A percentile compares a stretch with the other conserved stretches of the same genome.
These are phyloP conservation scores for Podosphaera xanthii DNA, from an alignment of 2,329 filamentous ascomycete species.

Conservation along the genomic window DNA sequence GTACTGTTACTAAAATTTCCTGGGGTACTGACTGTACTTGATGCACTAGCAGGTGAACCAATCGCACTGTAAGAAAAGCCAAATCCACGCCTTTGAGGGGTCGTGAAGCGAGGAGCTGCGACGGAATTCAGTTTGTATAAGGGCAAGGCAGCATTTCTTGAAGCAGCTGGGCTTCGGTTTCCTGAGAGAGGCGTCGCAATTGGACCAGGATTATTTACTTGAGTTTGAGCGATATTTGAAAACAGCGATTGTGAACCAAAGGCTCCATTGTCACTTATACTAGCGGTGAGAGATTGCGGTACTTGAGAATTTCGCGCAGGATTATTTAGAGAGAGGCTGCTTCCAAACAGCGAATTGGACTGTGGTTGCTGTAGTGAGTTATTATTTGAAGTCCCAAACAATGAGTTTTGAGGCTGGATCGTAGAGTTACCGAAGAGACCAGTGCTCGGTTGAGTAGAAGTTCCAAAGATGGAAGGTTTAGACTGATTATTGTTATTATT, in stretches of 20 bases:
- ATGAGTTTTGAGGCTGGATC: constrained; percentile 9
- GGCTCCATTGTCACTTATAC: constrained; percentile 61
- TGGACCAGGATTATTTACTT: constrained; percentile 51
- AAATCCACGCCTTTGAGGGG: constrained; percentile 67
- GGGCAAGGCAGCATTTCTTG: constrained; percentile 58
- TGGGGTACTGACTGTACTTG: constrained; percentile 45
- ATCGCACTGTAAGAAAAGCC: constrained; percentile 89
- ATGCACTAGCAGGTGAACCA: constrained; percentile 52
- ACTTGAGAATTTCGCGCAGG: constrained; percentile 28
- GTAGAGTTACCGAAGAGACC: constrained; percentile 28
- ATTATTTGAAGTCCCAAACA: constrained; percentile 15
- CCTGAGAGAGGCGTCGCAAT: constrained; percentile 73
- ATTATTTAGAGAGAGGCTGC: constrained; percentile 33
- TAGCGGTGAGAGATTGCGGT: constrained; percentile 48
- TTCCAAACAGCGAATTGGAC: constrained; percentile 38
- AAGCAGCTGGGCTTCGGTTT: constrained; percentile 23
- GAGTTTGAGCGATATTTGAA: constrained; percentile 41
- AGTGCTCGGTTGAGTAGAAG: constrained; percentile 17
- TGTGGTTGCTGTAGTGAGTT: constrained; percentile 17
- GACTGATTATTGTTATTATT: constrained; percentile 28
- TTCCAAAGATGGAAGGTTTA: constrained; percentile 32
- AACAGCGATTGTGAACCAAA: constrained; percentile 82
- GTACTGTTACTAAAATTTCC: constrained; percentile 45
- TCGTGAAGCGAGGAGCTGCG: constrained; percentile 56
- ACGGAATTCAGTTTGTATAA: constrained; percentile 72